Percentiles rank a stretch among this genome's conserved stretches.
Evolutionary conservation across 176 grass and related monocot species (phyloP).

Genomic region (Oryza glaberrima): DNA sequence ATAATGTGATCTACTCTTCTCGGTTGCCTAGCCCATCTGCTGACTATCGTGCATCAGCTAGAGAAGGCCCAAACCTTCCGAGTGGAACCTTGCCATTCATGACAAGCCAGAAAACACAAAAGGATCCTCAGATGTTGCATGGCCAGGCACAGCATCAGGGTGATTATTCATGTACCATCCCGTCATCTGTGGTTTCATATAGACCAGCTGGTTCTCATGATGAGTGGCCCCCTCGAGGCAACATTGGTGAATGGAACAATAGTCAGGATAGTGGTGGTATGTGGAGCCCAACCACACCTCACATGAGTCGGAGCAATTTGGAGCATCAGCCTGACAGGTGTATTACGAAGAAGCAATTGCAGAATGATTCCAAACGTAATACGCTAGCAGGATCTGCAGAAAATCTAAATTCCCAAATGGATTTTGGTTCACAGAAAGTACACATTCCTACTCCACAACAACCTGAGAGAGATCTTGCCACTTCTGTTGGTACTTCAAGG

Average conservation of each 20-base stretch:
- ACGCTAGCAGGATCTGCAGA: constrained; percentile 35
- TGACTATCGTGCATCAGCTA: constrained; percentile 35
- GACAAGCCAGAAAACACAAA: constrained; percentile 35
- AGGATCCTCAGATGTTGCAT: constrained; percentile 48
- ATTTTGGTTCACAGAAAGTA: constrained; percentile 35
- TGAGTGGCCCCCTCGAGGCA: constrained; percentile 31
- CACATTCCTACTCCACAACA: constrained; percentile 30
- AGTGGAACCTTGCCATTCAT: constrained; percentile 38
- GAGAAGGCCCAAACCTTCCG: constrained; percentile 38
- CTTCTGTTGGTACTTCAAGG: constrained; percentile 40
- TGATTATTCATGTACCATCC: constrained; percentile 34
- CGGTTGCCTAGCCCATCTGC: constrained; percentile 35
- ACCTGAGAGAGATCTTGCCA: constrained; percentile 25
- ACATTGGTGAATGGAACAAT: constrained; percentile 42
- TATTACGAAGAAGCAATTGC: constrained; percentile 50
- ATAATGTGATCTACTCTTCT: constrained; percentile 50
- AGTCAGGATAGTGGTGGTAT: constrained; percentile 52
- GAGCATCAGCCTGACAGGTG: constrained; percentile 39
- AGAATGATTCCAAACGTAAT: constrained; percentile 49
- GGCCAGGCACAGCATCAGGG: constrained; percentile 36
- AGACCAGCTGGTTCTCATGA: constrained; percentile 40
- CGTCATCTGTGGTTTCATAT: constrained; percentile 43
- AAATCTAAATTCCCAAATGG: constrained; percentile 35
- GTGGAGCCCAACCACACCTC: constrained; percentile 54
- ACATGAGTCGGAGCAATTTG: constrained; percentile 37